A percentile compares a stretch with the other conserved stretches of the same genome.
Conservation (phyloP, 805 yeast species). For the Huiozyma naganishii region DNA sequence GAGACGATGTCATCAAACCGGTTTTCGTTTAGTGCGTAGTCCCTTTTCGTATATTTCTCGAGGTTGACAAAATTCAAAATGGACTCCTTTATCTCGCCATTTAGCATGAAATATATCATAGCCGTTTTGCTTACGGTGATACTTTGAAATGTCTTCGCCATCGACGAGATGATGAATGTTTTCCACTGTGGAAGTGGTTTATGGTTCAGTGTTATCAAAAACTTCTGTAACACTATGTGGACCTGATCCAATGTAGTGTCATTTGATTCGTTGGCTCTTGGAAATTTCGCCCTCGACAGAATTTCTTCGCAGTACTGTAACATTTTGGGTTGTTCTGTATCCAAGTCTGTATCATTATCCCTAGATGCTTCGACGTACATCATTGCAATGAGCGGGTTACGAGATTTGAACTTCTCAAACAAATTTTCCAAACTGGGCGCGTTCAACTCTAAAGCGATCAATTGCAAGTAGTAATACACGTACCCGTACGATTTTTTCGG, state of each 20-base stretch:
- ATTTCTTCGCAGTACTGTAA: slow-evolving; percentile 10
- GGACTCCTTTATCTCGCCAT: slow-evolving; percentile 16
- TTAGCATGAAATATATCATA: slow-evolving; percentile 24
- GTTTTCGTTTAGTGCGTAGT: slow-evolving; percentile 27
- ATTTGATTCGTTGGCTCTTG: slow-evolving; percentile 32
- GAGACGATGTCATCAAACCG: slow-evolving; percentile 31
- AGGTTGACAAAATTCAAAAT: slow-evolving; percentile 31
- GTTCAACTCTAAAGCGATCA: slow-evolving; percentile 7
- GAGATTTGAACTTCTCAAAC: no score
- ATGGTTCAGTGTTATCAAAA: slow-evolving; percentile 12
- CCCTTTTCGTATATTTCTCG: slow-evolving; percentile 31
- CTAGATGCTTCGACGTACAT: neutral
- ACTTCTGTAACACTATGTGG: slow-evolving; percentile 21
- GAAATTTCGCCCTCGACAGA: slow-evolving; percentile 29
- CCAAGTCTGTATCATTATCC: neutral
- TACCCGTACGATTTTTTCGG: slow-evolving; percentile 20
- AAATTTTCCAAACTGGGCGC: no score
- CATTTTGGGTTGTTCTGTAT: slow-evolving; percentile 9
- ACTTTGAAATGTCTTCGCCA: slow-evolving; percentile 39
- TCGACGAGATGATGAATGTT: slow-evolving; percentile 24
- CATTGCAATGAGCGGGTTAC: slow-evolving; percentile 1
- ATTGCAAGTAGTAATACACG: slow-evolving; percentile 14
- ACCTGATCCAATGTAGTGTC: slow-evolving; percentile 25
- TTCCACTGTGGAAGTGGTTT: slow-evolving; percentile 9
- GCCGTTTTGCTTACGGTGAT: slow-evolving; percentile 27